phyloP scores from a whole-genome alignment of 1,284 basidiomycete genomes.

The Leucoagaricus sp. region DNA sequence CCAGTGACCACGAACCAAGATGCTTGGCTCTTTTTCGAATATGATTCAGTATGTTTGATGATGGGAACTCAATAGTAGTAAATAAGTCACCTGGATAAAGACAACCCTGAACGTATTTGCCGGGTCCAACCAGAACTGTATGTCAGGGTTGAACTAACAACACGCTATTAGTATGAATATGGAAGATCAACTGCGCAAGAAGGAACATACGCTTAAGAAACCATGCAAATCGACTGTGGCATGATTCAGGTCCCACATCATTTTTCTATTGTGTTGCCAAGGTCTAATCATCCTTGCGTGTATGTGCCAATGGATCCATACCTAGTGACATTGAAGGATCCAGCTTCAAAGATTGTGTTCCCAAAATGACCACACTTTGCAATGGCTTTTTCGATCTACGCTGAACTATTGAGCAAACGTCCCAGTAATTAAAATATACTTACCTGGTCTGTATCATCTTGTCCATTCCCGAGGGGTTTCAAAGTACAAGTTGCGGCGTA shows the following conservation, averaged over 20 bases:
- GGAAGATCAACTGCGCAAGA: not conserved
- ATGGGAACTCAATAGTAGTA: not conserved
- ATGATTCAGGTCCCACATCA: slow-evolving; percentile 57
- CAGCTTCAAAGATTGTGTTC: slow-evolving; percentile 15
- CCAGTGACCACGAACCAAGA: slow-evolving; percentile 70
- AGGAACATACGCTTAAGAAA: slow-evolving; percentile 46
- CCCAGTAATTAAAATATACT: not conserved
- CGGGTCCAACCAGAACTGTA: slow-evolving; percentile 60
- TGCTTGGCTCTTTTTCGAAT: slow-evolving; percentile 45
- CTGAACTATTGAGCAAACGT: not conserved
- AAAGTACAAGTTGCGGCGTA: slow-evolving; percentile 6
- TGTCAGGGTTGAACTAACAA: slow-evolving; percentile 54
- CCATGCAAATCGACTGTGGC: slow-evolving; percentile 57
- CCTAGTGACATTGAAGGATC: slow-evolving; percentile 50
- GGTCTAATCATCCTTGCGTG: not conserved
- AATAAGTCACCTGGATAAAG: slow-evolving; percentile 53
- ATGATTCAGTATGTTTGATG: not conserved
- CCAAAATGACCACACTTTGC: slow-evolving; percentile 17
- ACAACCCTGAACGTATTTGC: slow-evolving; percentile 62
- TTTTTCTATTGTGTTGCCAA: slow-evolving; percentile 41
- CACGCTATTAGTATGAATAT: not conserved
- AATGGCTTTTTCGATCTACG: slow-evolving; percentile 16
- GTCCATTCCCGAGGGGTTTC: slow-evolving; percentile 14
- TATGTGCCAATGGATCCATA: slow-evolving; percentile 20
- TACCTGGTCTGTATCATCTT: slow-evolving; percentile 18